Evolutionary conservation across 2,329 filamentous ascomycete genomes (phyloP).

Genomic region (Trichoderma sp.): DNA sequence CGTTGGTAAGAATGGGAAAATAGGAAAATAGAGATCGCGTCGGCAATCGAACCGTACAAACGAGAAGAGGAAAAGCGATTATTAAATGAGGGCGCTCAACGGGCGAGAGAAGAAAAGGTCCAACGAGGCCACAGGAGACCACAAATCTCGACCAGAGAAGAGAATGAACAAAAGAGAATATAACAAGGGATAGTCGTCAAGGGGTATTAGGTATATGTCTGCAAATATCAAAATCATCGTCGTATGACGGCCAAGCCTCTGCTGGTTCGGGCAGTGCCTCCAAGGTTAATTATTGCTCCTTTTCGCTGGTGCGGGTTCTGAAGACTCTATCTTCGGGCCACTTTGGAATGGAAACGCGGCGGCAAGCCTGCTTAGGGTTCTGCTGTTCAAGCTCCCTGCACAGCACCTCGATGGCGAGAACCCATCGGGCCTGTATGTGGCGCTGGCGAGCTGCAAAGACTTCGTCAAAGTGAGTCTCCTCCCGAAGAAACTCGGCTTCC

Average conservation of each 20-base stretch:
- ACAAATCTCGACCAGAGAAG: background rate
- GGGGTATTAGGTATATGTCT: background rate
- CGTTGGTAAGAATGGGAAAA: background rate
- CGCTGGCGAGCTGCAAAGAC: constrained; percentile 50
- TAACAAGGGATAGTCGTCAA: background rate
- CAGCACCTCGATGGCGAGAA: constrained; percentile 54
- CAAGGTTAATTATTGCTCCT: background rate
- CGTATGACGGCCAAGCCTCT: background rate
- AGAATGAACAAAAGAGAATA: background rate
- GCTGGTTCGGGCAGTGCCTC: background rate
- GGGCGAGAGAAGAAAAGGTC: background rate
- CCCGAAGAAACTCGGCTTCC: constrained; percentile 49
- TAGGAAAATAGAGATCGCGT: background rate
- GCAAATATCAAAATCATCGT: background rate
- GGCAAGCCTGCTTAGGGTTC: constrained; percentile 46
- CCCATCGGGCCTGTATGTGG: constrained; percentile 54
- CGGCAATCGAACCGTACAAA: background rate
- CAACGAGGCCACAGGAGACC: background rate
- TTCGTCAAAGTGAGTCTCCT: constrained; percentile 51
- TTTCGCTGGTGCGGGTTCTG: background rate
- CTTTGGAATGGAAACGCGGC: constrained; percentile 36
- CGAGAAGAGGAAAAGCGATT: background rate
- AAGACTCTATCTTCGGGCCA: constrained; percentile 34
- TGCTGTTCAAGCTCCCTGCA: constrained; percentile 54
- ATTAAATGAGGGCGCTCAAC: background rate